Evolutionary conservation across 2,329 filamentous ascomycete genomes (phyloP).

Genomic region (Fusarium protoensiforme): DNA sequence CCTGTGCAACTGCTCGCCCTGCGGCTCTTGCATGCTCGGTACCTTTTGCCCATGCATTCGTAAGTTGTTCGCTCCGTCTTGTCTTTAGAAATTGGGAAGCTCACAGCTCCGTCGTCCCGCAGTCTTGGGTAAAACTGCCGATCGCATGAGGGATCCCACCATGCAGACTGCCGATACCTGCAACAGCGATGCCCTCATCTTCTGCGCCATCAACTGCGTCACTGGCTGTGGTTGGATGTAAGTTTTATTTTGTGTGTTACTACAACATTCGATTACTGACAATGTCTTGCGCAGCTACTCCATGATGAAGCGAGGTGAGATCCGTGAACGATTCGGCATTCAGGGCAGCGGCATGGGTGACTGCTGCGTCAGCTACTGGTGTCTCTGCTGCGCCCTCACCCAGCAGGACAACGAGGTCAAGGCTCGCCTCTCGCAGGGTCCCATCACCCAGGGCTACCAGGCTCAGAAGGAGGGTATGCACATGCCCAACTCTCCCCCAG

Average conservation of each 20-base stretch:
- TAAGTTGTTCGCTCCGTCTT: constrained; percentile 45
- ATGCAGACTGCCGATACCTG: constrained; percentile 51
- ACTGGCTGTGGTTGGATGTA: constrained; percentile 59
- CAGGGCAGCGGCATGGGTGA: constrained; percentile 60
- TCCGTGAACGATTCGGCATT: constrained; percentile 65
- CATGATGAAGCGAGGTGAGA: constrained; percentile 64
- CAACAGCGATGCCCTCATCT: constrained; percentile 57
- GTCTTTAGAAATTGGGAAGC: not conserved
- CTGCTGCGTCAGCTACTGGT: constrained; percentile 65
- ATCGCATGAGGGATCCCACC: constrained; percentile 57
- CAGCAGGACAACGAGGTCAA: constrained; percentile 68
- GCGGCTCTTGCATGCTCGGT: constrained; percentile 52
- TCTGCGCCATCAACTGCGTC: constrained; percentile 50
- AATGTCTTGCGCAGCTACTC: constrained; percentile 48
- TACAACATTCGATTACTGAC: constrained; percentile 5
- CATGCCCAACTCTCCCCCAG: constrained; percentile 43
- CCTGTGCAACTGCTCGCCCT: constrained; percentile 55
- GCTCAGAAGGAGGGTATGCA: constrained; percentile 51
- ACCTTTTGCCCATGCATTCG: constrained; percentile 57
- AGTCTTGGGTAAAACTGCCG: constrained; percentile 58
- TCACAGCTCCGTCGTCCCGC: constrained; percentile 18
- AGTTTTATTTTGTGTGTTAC: constrained; percentile 17
- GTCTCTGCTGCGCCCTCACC: constrained; percentile 65
- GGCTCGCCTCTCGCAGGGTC: constrained; percentile 40
- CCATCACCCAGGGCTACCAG: constrained; percentile 51